Base-by-base conservation (phyloP, 129 eudicot genomes). In the Apium graveolens region DNA sequence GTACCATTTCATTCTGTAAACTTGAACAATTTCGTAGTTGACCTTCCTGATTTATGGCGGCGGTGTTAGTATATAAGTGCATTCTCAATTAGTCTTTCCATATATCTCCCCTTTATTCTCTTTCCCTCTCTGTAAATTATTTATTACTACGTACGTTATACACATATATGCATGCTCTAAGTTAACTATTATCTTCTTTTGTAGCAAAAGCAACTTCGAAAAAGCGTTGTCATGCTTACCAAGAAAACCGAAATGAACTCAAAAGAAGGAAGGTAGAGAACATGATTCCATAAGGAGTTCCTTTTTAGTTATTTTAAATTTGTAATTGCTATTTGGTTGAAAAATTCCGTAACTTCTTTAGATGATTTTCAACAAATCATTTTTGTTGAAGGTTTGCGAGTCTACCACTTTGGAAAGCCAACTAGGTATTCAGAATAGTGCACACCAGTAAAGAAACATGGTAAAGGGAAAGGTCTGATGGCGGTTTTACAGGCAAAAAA, bases 391-490 rank as follows among this genome's bases (percentile, higher is more conserved):
- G 97, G 89, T 82, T 71, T 79, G 84, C 44, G 62, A 78, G 73
- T 84, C 88, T 73, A 71, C 83, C 70, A 41, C 73, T 27, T 27
- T 37, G n/a, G 74, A 37, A 27, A 17, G 44, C 39, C 74, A 70
- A 70, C 5, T 70, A 43, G 21, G 1, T 70, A 11, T 14, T 70
- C 74, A 35, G 83, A 81, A 69, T 49, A 73, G 80, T 70, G 81
- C 78, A 74, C 80, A 74, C 80, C 88, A 38, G 79, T 75, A 41
- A 86, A 44, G 81, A 87, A 84, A 83, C 92, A 93, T 87, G 97
- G 98, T 68, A 77, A 86, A 70, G 98, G 98, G 55, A 93, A 93
- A 93, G 97, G 96, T 78, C 81, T 93, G 80, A 93, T 95, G 94
- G 82, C 93, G 48, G 90, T 87, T 82, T 84, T 81, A 81, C 86